Percentiles rank a stretch among this genome's conserved stretches.
phyloP scores from a whole-genome alignment of 208 protist species.

The Acanthamoeba lenticulata region DNA sequence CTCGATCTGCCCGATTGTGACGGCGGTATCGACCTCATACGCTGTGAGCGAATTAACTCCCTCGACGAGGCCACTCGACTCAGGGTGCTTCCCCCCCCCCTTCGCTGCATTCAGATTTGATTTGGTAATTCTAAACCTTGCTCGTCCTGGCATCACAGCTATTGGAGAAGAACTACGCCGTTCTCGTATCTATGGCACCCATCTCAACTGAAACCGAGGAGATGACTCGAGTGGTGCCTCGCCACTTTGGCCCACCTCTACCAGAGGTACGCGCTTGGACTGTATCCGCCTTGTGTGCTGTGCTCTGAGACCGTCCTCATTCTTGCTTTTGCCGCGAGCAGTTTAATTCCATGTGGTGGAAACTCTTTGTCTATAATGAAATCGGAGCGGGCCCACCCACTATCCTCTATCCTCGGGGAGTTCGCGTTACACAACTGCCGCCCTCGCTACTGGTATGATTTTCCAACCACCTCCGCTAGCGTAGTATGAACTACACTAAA shows the following conservation, averaged over 20 bases:
- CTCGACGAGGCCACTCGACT: conserved; percentile 78
- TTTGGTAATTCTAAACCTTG: neutral
- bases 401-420: conserved; percentile 79
- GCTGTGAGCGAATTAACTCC: conserved; percentile 82
- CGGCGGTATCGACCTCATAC: conserved; percentile 75
- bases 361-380: conserved; percentile 78
- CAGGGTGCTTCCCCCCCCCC: conserved; percentile 23
- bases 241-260: conserved; percentile 85
- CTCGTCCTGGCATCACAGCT: conserved; percentile 55
- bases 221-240: conserved; percentile 68
- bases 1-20: conserved; percentile 52
- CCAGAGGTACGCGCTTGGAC: conserved; percentile 72
- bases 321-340: neutral
- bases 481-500: neutral
- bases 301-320: neutral
- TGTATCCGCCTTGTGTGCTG: neutral
- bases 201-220: conserved; percentile 75
- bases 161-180: conserved; percentile 82
- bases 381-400: conserved; percentile 79
- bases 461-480: neutral
- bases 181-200: conserved; percentile 87
- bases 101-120: neutral
- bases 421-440: conserved; percentile 76
- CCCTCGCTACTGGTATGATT: conserved; percentile 42
- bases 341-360: conserved; percentile 83